Percentiles rank a stretch among this genome's conserved stretches.
Evolutionary conservation across 495 filamentous ascomycete genomes (phyloP).

Genomic region (Aspergillus taichungensis): DNA sequence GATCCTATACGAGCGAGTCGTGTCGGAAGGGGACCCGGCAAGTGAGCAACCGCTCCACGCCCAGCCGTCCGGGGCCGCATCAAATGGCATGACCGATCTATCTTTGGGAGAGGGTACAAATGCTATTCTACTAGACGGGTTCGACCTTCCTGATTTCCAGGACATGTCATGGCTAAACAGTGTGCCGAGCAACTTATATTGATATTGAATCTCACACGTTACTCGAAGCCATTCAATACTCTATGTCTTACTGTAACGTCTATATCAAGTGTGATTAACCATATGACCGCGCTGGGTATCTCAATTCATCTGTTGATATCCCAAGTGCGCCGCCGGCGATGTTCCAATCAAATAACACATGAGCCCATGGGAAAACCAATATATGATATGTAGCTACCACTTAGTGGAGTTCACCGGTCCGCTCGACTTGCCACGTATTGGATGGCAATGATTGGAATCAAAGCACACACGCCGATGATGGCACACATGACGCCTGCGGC

Average conservation of each 20-base stretch:
- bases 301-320: too few relatives aligned
- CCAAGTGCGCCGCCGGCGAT: too few relatives aligned
- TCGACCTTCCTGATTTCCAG: constrained; percentile 28
- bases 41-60: neutral
- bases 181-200: constrained; percentile 26
- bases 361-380: too few relatives aligned
- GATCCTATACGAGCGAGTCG: constrained; percentile 29
- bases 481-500: constrained; percentile 25
- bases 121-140: constrained; percentile 19
- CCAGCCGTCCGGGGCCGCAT: neutral
- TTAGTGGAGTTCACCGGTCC: neutral
- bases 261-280: too few relatives aligned
- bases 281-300: too few relatives aligned
- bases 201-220: neutral
- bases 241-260: too few relatives aligned
- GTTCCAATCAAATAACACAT: too few relatives aligned
- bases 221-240: too few relatives aligned
- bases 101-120: constrained; percentile 25
- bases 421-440: constrained; percentile 12
- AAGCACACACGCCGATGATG: constrained; percentile 16
- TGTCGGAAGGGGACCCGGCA: constrained; percentile 11
- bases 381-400: too few relatives aligned
- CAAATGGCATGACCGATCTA: constrained; percentile 14
- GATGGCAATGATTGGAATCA: constrained; percentile 18
- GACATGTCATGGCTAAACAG: constrained; percentile 36